These are phyloP conservation scores for Mangifera indica DNA, from an alignment of 345 rosid species.

Conservation along the genomic window DNA sequence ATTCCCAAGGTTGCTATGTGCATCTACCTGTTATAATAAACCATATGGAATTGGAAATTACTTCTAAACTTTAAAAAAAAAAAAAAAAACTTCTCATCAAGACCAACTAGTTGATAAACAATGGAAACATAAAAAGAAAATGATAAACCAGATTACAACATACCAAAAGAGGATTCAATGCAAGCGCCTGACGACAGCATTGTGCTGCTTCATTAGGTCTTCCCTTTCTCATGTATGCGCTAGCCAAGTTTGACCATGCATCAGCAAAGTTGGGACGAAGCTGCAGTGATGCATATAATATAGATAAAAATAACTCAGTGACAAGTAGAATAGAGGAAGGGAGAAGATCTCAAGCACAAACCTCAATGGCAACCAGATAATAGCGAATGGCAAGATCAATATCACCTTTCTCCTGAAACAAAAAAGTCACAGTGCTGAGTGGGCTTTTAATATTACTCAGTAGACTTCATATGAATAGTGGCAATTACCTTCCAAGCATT, in stretches of 20 bases:
- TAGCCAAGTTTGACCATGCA: slow-evolving; percentile 98
- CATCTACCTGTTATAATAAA: slow-evolving; percentile 70
- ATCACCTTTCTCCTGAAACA: slow-evolving; percentile 89
- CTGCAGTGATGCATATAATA: slow-evolving; percentile 40
- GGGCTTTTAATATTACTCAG: neutral
- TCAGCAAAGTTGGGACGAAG: slow-evolving; percentile 94
- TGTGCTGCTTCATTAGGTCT: slow-evolving; percentile 90
- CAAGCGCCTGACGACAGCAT: slow-evolving; percentile 94
- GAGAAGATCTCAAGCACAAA: slow-evolving; percentile 27
- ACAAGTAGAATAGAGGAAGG: neutral
- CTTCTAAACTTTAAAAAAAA: neutral
- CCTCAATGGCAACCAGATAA: slow-evolving; percentile 96
- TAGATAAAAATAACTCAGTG: neutral
- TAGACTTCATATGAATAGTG: neutral
- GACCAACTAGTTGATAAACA: neutral
- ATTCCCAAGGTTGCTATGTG: slow-evolving; percentile 93
- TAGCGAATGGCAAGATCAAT: slow-evolving; percentile 87
- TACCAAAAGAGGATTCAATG: slow-evolving; percentile 90
- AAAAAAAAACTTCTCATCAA: neutral
- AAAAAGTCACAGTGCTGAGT: neutral
- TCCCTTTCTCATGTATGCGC: slow-evolving; percentile 97
- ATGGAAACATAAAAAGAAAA: slow-evolving; percentile 1
- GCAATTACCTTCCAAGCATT: slow-evolving; percentile 91
- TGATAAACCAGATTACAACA: slow-evolving; percentile 1
- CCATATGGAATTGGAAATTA: neutral